These are phyloP conservation scores for Psilocybe tampanensis DNA, from an alignment of 768 basidiomycete genomes.

Conservation along the genomic window DNA sequence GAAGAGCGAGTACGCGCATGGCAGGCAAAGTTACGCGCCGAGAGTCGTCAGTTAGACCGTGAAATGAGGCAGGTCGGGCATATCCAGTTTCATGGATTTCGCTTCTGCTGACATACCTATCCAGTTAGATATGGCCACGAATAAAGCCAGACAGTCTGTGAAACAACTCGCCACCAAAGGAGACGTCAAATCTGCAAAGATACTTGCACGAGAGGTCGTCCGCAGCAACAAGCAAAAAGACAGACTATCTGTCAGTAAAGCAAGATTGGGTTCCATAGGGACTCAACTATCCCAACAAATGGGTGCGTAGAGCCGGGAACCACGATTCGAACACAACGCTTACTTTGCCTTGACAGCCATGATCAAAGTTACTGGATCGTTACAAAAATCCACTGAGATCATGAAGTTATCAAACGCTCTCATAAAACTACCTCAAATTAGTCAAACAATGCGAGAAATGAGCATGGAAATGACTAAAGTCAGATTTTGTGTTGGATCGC, in stretches of 20 bases:
- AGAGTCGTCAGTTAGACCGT: constrained; percentile 83
- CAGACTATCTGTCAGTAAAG: constrained; percentile 89
- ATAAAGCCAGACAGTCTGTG: constrained; percentile 77
- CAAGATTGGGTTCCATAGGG: constrained; percentile 86
- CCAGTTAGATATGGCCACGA: constrained; percentile 81
- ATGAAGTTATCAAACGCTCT: constrained; percentile 98
- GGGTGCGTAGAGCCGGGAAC: constrained; percentile 54
- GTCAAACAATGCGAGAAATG: constrained; percentile 94
- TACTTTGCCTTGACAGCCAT: constrained; percentile 59
- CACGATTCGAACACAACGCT: neutral
- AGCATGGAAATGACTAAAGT: constrained; percentile 99
- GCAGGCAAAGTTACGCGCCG: constrained; percentile 84
- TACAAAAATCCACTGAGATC: constrained; percentile 98
- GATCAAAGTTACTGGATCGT: constrained; percentile 94
- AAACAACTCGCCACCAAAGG: constrained; percentile 91
- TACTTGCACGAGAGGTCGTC: constrained; percentile 93
- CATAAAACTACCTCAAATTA: constrained; percentile 90
- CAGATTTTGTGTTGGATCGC: constrained; percentile 8
- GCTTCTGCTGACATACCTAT: constrained; percentile 14
- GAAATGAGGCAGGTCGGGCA: constrained; percentile 91
- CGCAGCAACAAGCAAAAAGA: constrained; percentile 94
- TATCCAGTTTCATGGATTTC: constrained; percentile 13
- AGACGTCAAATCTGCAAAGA: constrained; percentile 89
- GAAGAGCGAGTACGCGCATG: constrained; percentile 92
- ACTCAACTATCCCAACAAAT: constrained; percentile 90